Evolutionary conservation across 2,329 filamentous ascomycete species (phyloP).

Genomic region (Microdochium nivale): DNA sequence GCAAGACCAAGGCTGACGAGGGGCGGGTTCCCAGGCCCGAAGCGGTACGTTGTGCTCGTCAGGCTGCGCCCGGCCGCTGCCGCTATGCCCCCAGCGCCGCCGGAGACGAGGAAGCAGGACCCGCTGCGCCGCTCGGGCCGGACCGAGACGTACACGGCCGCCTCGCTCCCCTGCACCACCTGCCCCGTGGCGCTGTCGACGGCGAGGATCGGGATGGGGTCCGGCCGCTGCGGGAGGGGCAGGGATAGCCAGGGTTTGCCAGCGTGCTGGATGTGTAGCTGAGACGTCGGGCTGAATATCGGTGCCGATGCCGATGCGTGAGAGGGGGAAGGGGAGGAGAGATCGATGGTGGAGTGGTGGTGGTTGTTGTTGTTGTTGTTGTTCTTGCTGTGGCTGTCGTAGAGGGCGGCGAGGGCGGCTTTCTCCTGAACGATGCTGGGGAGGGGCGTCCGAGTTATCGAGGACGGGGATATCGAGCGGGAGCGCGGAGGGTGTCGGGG

Average conservation of each 20-base stretch:
- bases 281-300: conserved; percentile 31
- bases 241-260: conserved; percentile 35
- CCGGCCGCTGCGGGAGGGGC: conserved; percentile 25
- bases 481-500: too few species aligned
- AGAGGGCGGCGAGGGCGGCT: neutral
- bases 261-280: conserved; percentile 38
- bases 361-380: neutral
- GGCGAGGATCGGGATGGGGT: conserved; percentile 33
- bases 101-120: conserved; percentile 36
- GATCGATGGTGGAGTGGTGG: neutral
- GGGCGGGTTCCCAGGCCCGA: conserved; percentile 44
- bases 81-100: conserved; percentile 20
- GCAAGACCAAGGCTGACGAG: conserved; percentile 22
- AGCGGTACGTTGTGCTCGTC: conserved; percentile 47
- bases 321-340: neutral
- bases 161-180: conserved; percentile 25
- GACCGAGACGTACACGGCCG: conserved; percentile 40
- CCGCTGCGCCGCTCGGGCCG: conserved; percentile 37
- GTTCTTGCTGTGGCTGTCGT: neutral
- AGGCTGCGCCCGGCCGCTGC: conserved; percentile 16
- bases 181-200: conserved; percentile 24
- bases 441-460: neutral
- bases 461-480: neutral
- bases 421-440: neutral
- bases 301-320: neutral